Base-by-base conservation (phyloP, 805 yeast species). In the Sugiyamaella mastotermitis region DNA sequence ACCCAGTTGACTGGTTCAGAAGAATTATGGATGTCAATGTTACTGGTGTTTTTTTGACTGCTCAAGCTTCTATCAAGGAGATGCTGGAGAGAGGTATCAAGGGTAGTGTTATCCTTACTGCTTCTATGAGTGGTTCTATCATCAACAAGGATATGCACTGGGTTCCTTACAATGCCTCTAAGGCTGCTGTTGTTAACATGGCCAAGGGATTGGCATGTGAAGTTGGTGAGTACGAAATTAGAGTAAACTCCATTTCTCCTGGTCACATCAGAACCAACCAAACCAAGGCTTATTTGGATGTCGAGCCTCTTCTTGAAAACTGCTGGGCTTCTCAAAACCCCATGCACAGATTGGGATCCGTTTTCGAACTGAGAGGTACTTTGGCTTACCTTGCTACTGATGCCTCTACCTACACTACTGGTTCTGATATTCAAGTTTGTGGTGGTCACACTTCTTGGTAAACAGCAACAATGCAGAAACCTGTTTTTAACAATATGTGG, bases 61-160 rank as follows among this genome's bases (percentile, higher is more conserved):
- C 87, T 34, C 78, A 78, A 60, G 66, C 74, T 20, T 72, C 78
- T 16, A 88, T 77, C 37, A 64, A 87, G 24, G 66, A 65, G 46
- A 67, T 80, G 45, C 81, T 83, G 64, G 71, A 71, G 26, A 35
- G 46, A 1, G 79, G 79, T 46, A 76, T 76, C 3, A 60, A 60
- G 35, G 92, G 92, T 17, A 77, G 85, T 2, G 66, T 83, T 47
- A 74, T 83, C 42, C 66, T 80, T 54, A 83, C 90, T 1, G 84
- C 85, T 1, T 80, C 88, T 18, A 83, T 83, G 79, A 76, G 85
- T 14, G 90, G 79, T 3, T 78, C 74, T 56, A 76, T 83, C 48
- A 82, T 72, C 46, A 83, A 83, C 54, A 72, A 77, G 41, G 90
- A 45, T 27, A 45, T 45, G 53, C 51, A 47, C 28, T 47, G 50